These are phyloP conservation scores for Sporothrix inflata DNA, from an alignment of 2,329 filamentous ascomycete genomes.

Conservation along the genomic window DNA sequence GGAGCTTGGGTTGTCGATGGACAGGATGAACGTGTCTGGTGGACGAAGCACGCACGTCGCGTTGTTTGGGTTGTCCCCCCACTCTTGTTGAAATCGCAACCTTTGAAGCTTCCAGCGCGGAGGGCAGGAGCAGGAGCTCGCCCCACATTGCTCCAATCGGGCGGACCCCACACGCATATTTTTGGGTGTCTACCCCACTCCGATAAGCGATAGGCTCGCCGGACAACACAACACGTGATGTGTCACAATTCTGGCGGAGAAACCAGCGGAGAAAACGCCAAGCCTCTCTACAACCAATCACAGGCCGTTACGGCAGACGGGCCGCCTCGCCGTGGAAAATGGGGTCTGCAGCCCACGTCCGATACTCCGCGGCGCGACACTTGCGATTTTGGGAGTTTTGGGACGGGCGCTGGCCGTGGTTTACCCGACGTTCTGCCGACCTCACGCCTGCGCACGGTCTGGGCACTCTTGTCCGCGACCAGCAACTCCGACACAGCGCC, in stretches of 20 bases:
- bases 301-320: background rate
- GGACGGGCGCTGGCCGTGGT: background rate
- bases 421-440: slow-evolving; percentile 19
- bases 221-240: background rate
- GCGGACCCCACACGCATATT: too few relatives aligned
- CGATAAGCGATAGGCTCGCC: background rate
- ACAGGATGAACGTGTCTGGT: too few relatives aligned
- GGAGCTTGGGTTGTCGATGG: too few relatives aligned
- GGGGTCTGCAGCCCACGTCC: background rate
- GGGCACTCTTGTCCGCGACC: background rate
- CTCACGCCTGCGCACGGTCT: background rate
- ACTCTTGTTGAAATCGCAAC: too few relatives aligned
- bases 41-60: too few relatives aligned
- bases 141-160: too few relatives aligned
- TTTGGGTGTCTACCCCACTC: too few relatives aligned
- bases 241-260: too few relatives aligned
- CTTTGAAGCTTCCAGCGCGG: too few relatives aligned
- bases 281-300: background rate
- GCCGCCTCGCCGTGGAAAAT: background rate
- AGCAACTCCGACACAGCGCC: background rate
- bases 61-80: too few relatives aligned
- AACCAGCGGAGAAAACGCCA: background rate
- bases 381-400: background rate
- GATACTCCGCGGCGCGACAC: background rate
- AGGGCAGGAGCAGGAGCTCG: too few relatives aligned